phyloP scores from a whole-genome alignment of 768 basidiomycete species.

The Coprinopsis strossmayeri region DNA sequence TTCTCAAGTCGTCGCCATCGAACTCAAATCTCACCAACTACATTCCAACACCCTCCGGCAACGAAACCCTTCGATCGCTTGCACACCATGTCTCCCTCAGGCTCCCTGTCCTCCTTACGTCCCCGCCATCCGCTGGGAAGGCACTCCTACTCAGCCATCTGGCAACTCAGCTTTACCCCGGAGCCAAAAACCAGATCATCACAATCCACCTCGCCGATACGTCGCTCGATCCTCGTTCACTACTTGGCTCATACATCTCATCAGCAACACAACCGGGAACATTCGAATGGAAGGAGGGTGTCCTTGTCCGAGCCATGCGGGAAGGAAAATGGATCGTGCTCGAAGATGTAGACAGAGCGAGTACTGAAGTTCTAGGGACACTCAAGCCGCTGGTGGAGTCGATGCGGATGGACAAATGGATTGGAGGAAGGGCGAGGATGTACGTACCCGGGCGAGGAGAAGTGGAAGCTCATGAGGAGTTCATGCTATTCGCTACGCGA shows the following conservation, averaged over 20 bases:
- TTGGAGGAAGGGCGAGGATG: constrained; percentile 64
- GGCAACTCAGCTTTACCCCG: constrained; percentile 57
- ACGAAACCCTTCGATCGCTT: constrained; percentile 51
- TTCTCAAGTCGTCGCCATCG: constrained; percentile 41
- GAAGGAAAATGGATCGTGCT: constrained; percentile 92
- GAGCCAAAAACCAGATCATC: constrained; percentile 60
- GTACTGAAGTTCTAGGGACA: constrained; percentile 82
- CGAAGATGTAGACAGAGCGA: constrained; percentile 87
- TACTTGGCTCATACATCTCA: constrained; percentile 90
- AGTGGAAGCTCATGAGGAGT: constrained; percentile 71
- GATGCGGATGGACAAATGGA: constrained; percentile 58
- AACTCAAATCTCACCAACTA: constrained; percentile 29
- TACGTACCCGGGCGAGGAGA: constrained; percentile 69
- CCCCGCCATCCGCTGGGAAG: constrained; percentile 86
- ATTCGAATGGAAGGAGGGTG: constrained; percentile 96
- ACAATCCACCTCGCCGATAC: constrained; percentile 91
- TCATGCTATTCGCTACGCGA: constrained; percentile 86
- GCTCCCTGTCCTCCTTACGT: constrained; percentile 76
- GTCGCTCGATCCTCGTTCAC: constrained; percentile 87
- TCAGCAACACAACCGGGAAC: constrained; percentile 76
- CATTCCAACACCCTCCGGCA: constrained; percentile 60
- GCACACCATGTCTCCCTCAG: constrained; percentile 60
- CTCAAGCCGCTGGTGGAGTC: constrained; percentile 83
- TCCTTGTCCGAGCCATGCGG: constrained; percentile 81
- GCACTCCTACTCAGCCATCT: constrained; percentile 74